Evolutionary conservation across 495 filamentous ascomycete genomes (phyloP), one percentile per base, ranked within the genome.

Genomic region (Penicillium ucsense): DNA sequence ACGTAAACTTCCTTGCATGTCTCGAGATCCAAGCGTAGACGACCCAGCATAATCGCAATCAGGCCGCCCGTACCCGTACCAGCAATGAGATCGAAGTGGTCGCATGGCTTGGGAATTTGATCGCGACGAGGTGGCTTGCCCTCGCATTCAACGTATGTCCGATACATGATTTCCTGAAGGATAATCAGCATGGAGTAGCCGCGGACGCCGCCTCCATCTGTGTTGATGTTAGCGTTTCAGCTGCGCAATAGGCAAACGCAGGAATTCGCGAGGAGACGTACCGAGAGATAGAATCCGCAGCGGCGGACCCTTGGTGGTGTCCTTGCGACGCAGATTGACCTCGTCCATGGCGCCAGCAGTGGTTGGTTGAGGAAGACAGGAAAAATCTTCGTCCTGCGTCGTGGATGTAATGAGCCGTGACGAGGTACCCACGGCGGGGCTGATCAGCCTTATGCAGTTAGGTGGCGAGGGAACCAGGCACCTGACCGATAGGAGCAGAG

Each of bases 151-250:
- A 92, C 86, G 60, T 89, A 95, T 5, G 85, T 88, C 34, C 84
- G 78, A 67, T 94, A 85, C 92, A 98, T 98, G 38, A 98, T 75
- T 71, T 95, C 89, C 73, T 94, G 88, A 45, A 98, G 80, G 47
- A 97, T 83, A 51, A 94, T 86, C 60, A 94, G 82, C 78, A 95
- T 95, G 42, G 90, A 96, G 72, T 95, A 99, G 36, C 92, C 92
- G 52, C 94, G 82, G 43, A 99, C 90, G 51, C 92, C 92, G 54
- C 92, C 92, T 60, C 92, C 92, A 77, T 96, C 92, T 94, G 58
- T 43, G 38, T 37, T 38, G 45, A 40, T 35, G 54, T 60, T 45
- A 62, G 56, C 45, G 12, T 41, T 42, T 43, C 50, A 31, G 35
- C 30, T 38, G 29, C 29, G 41, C 7, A 30, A 31, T 11, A 10